A percentile compares a stretch with the other conserved stretches of the same genome.
Conservation (phyloP, 495 filamentous ascomycete genomes). For the Podospora pseudoanserina region DNA sequence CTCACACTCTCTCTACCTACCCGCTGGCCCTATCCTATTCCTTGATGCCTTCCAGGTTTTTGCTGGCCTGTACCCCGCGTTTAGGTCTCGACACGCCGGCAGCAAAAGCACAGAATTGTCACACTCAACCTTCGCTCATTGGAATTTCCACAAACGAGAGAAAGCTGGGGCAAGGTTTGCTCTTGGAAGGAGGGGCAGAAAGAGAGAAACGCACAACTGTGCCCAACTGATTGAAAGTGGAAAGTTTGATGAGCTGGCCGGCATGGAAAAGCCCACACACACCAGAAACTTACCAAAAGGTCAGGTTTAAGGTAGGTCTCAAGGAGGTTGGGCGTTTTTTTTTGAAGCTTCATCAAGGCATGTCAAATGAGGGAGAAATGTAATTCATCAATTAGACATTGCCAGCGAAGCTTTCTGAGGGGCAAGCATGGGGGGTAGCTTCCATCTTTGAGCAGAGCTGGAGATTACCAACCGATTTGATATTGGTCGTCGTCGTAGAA, state of each 20-base stretch:
- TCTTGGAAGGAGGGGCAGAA: not conserved
- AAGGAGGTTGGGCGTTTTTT: not conserved
- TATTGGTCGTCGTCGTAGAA: not conserved
- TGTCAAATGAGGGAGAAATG: not conserved
- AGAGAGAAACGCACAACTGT: not conserved
- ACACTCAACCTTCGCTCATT: not conserved
- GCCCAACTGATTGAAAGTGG: not conserved
- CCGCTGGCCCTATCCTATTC: too few species aligned
- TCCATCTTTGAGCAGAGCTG: not conserved
- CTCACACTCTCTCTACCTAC: too few species aligned
- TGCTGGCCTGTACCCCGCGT: not conserved
- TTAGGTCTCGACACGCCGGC: not conserved
- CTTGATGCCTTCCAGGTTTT: not conserved
- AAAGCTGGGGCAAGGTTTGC: not conserved
- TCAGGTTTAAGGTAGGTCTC: not conserved
- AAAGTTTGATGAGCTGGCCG: not conserved
- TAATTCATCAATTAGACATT: not conserved
- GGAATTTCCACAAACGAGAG: not conserved
- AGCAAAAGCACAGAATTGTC: not conserved
- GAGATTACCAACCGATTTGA: not conserved
- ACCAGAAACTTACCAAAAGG: not conserved
- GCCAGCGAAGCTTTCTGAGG: not conserved
- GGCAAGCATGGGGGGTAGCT: not conserved
- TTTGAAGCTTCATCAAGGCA: not conserved
- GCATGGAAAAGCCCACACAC: not conserved